These are phyloP conservation scores for Arbutus unedo DNA, from an alignment of 148 eudicot genomes.

Conservation along the genomic window DNA sequence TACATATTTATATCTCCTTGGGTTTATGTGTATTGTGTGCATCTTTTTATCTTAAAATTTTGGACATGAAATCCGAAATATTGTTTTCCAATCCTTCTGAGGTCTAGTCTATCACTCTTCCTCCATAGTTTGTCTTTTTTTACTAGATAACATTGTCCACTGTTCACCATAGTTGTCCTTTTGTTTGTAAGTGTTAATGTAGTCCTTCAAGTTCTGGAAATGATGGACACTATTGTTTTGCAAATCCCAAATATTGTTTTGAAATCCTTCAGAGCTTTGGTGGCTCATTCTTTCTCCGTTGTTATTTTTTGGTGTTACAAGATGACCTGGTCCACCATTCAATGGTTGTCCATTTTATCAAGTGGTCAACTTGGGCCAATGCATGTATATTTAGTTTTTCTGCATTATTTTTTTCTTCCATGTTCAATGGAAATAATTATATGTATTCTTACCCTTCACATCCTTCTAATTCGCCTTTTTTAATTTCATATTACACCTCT, in stretches of 20 bases:
- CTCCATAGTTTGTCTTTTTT: neutral
- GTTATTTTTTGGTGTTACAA: neutral
- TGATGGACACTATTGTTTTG: neutral
- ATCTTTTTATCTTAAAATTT: neutral
- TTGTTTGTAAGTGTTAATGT: neutral
- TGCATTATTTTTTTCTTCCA: neutral
- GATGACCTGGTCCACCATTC: neutral
- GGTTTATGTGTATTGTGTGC: neutral
- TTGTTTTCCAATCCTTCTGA: neutral
- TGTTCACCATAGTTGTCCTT: neutral
- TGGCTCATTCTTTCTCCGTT: neutral
- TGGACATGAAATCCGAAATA: neutral
- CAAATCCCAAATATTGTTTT: neutral
- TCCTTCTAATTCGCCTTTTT: neutral
- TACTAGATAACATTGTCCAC: too few species aligned
- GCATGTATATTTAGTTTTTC: neutral
- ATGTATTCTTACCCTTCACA: neutral
- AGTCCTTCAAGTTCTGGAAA: neutral
- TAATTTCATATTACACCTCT: neutral
- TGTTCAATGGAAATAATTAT: neutral
- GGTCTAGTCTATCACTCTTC: neutral
- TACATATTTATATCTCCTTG: neutral
- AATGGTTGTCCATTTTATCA: neutral
- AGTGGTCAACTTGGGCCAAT: neutral
- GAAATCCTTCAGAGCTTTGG: neutral